Percentiles rank a stretch among this genome's conserved stretches.
Evolutionary conservation across 768 basidiomycete species (phyloP).

Genomic region (Austroboletus eburneus): DNA sequence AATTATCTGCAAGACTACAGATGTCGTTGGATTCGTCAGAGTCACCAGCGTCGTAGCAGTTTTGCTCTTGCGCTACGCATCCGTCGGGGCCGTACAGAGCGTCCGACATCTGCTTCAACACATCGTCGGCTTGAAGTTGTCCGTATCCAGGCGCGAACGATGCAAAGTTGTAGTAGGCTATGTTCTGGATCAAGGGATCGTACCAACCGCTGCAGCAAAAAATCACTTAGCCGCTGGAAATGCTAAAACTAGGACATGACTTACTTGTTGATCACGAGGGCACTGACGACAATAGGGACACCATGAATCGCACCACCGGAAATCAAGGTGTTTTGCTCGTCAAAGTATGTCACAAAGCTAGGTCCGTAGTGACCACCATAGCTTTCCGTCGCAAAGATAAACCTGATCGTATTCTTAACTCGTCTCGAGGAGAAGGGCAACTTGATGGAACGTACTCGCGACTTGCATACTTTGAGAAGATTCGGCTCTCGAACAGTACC

Average conservation of each 20-base stretch:
- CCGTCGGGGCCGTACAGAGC: constrained; percentile 47
- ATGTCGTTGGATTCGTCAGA: constrained; percentile 43
- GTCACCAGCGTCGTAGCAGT: constrained; percentile 54
- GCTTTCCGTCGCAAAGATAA: constrained; percentile 62
- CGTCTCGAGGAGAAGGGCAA: background rate
- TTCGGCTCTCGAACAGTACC: constrained; percentile 51
- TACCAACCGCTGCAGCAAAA: constrained; percentile 50
- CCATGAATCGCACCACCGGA: constrained; percentile 40
- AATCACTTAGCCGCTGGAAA: background rate
- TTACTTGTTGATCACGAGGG: constrained; percentile 64
- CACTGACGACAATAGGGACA: constrained; percentile 50
- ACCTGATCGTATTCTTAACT: constrained; percentile 32
- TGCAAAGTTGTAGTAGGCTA: constrained; percentile 59
- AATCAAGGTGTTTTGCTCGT: constrained; percentile 57
- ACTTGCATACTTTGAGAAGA: constrained; percentile 48
- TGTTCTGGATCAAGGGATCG: constrained; percentile 59
- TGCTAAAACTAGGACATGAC: background rate
- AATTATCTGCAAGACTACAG: constrained; percentile 48
- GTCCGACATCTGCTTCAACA: constrained; percentile 44
- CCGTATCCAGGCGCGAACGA: constrained; percentile 64
- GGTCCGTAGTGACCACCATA: constrained; percentile 70
- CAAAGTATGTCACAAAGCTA: constrained; percentile 59
- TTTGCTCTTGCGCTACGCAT: constrained; percentile 50
- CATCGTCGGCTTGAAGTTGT: constrained; percentile 46
- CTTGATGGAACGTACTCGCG: constrained; percentile 44